Conservation (phyloP, 1,284 basidiomycete genomes). For the Wallemia ichthyophaga region DNA sequence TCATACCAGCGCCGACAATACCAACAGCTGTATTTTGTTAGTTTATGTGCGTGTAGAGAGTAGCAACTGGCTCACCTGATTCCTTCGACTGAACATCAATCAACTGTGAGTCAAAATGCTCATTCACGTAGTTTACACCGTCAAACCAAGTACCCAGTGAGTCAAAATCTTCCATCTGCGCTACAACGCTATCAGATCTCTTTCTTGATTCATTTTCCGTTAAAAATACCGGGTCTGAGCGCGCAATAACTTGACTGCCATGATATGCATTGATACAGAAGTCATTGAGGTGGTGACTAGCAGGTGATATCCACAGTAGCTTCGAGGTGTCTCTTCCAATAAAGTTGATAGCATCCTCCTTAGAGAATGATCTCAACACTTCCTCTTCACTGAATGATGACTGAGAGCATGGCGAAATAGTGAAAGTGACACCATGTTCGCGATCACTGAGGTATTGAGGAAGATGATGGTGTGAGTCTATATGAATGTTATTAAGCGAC, state of each 20-base stretch:
- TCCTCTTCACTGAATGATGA: neutral
- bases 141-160: conserved; percentile 9
- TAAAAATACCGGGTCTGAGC: neutral
- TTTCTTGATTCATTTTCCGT: neutral
- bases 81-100: conserved; percentile 7
- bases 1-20: conserved; percentile 9
- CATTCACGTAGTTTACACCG: conserved; percentile 7
- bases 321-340: neutral
- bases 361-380: neutral
- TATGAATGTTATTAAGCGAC: neutral
- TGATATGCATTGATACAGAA: neutral
- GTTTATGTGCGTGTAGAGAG: neutral
- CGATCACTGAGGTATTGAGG: neutral
- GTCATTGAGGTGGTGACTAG: neutral
- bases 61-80: conserved; percentile 2
- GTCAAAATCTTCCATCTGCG: conserved; percentile 2
- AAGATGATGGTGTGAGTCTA: neutral
- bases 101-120: conserved; percentile 6
- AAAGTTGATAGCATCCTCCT: neutral
- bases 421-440: neutral
- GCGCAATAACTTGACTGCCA: neutral
- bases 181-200: neutral
- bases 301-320: neutral
- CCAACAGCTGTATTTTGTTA: conserved; percentile 3
- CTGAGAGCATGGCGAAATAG: neutral